Evolutionary conservation across 495 filamentous ascomycete genomes (phyloP).

Genomic region (Podospora anserina): DNA sequence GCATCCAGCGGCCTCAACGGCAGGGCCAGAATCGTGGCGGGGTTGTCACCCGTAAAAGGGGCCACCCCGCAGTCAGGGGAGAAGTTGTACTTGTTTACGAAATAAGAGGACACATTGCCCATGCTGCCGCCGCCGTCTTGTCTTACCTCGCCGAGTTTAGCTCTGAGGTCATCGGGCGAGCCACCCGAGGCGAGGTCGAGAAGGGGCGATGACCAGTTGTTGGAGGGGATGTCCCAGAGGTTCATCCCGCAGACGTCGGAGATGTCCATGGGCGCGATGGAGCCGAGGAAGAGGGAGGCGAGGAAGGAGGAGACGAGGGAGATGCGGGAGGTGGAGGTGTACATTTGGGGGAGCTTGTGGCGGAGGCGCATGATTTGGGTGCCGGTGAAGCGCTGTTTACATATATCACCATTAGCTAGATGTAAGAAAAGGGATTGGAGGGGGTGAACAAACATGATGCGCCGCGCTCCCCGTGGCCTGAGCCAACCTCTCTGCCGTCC

Average conservation of each 20-base stretch:
- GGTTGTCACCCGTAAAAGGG: conserved; percentile 94
- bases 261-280: conserved; percentile 85
- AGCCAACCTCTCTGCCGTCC: conserved; percentile 63
- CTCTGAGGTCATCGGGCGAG: conserved; percentile 58
- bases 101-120: conserved; percentile 72
- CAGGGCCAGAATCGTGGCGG: conserved; percentile 86
- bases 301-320: conserved; percentile 94
- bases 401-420: conserved; percentile 21
- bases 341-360: conserved; percentile 72
- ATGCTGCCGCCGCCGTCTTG: conserved; percentile 76
- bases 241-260: conserved; percentile 97
- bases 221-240: conserved; percentile 81
- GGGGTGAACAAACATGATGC: conserved; percentile 68
- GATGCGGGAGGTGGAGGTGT: conserved; percentile 75
- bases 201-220: conserved; percentile 68
- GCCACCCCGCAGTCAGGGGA: conserved; percentile 67
- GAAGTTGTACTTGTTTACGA: conserved; percentile 75
- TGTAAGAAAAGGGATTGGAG: background rate
- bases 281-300: conserved; percentile 84
- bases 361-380: conserved; percentile 90
- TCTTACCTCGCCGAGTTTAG: conserved; percentile 76
- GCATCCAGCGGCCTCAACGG: conserved; percentile 83
- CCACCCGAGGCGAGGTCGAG: conserved; percentile 72
- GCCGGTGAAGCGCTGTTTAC: conserved; percentile 83
- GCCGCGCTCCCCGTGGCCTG: conserved; percentile 83